phyloP scores from a whole-genome alignment of 306 rosid species.

The Lotus japonicus region DNA sequence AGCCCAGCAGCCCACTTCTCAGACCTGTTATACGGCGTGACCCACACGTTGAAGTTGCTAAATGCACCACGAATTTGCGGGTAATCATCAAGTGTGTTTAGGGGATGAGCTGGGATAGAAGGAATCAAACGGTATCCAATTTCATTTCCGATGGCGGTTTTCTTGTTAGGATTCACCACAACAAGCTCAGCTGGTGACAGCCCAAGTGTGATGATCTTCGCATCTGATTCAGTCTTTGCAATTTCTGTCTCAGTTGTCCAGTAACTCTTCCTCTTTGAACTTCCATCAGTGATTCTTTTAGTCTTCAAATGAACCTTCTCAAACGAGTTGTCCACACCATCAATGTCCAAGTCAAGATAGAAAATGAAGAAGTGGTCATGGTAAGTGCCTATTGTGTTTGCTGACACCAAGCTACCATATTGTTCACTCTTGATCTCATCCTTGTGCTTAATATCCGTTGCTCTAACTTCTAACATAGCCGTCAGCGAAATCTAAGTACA shows the following conservation, averaged over 20 bases:
- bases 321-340: conserved; percentile 48
- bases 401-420: conserved; percentile 45
- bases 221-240: conserved; percentile 35
- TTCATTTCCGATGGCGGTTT: conserved; percentile 35
- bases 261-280: conserved; percentile 48
- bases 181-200: conserved; percentile 26
- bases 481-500: neutral
- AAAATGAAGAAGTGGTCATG: conserved; percentile 59
- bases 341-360: conserved; percentile 60
- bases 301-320: conserved; percentile 40
- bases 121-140: conserved; percentile 52
- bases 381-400: conserved; percentile 38
- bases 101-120: no score
- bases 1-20: conserved; percentile 61
- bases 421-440: conserved; percentile 36
- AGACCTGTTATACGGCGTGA: conserved; percentile 48
- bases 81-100: no score
- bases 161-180: conserved; percentile 48
- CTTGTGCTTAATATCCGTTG: conserved; percentile 22
- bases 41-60: conserved; percentile 44
- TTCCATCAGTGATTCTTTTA: conserved; percentile 16
- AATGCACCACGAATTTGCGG: conserved; percentile 59
- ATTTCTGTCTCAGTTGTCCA: conserved; percentile 29
- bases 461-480: conserved; percentile 39
- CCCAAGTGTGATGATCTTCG: conserved; percentile 30